Evolutionary conservation across 177 flowering plant genomes (phyloP).

Genomic region (Tripterygium wilfordii): DNA sequence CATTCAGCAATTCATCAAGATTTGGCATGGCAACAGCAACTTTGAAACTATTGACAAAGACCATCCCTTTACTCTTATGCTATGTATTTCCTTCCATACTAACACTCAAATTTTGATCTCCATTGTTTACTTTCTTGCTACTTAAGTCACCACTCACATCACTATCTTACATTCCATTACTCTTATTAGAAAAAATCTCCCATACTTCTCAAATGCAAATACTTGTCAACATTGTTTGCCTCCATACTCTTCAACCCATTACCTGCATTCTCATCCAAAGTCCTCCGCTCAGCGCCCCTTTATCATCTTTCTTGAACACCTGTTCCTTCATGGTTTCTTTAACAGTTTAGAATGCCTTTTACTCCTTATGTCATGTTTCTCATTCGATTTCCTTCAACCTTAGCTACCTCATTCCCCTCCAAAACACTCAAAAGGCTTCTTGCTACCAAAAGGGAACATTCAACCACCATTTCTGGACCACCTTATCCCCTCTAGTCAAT

Average conservation of each 20-base stretch:
- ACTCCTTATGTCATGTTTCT: too few relatives aligned
- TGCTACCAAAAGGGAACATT: slow-evolving; percentile 40
- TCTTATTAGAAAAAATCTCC: too few relatives aligned
- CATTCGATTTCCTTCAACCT: too few relatives aligned
- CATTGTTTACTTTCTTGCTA: slow-evolving; percentile 4
- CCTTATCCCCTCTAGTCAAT: slow-evolving; percentile 72
- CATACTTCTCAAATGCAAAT: too few relatives aligned
- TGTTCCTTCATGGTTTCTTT: too few relatives aligned
- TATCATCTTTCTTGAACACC: background rate
- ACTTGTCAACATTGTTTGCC: slow-evolving; percentile 2
- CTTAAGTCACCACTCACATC: slow-evolving; percentile 7
- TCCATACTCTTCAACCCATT: too few relatives aligned
- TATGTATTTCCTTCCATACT: slow-evolving; percentile 1
- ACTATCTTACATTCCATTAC: slow-evolving; percentile 43
- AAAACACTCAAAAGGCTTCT: slow-evolving; percentile 34
- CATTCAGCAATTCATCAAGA: slow-evolving; percentile 85
- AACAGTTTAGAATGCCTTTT: too few relatives aligned
- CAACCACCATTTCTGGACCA: slow-evolving; percentile 48
- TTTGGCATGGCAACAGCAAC: slow-evolving; percentile 94
- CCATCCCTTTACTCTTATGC: too few relatives aligned
- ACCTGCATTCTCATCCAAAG: slow-evolving; percentile 33
- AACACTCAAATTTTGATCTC: slow-evolving; percentile 4
- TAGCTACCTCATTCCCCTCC: too few relatives aligned
- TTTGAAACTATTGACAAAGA: slow-evolving; percentile 57
- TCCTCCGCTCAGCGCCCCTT: slow-evolving; percentile 15